phyloP scores from a whole-genome alignment of 2,329 filamentous ascomycete genomes.

The Fusarium sororula region DNA sequence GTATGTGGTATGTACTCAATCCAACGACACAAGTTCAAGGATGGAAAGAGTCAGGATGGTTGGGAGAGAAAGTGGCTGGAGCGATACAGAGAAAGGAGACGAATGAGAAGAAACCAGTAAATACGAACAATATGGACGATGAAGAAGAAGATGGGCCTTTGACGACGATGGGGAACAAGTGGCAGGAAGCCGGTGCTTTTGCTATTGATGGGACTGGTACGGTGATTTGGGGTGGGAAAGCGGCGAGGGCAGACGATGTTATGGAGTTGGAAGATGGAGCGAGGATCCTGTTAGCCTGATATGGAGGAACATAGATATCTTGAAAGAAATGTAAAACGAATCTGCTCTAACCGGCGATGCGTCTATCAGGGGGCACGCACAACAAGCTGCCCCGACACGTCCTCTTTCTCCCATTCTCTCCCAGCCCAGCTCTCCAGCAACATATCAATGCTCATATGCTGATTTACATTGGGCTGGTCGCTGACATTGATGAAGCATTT shows the following conservation, averaged over 20 bases:
- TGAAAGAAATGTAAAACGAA: not conserved
- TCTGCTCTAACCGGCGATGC: not conserved
- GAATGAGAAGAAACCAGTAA: conserved; percentile 24
- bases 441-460: not conserved
- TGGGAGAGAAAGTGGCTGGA: conserved; percentile 60
- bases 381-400: not conserved
- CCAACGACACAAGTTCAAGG: conserved; percentile 61
- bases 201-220: conserved; percentile 60
- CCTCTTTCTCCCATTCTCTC: not conserved
- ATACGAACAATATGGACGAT: not conserved
- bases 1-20: conserved; percentile 63
- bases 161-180: conserved; percentile 64
- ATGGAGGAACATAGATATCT: not conserved
- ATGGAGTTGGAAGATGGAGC: conserved; percentile 63
- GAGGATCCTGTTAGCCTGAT: conserved; percentile 46
- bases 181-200: conserved; percentile 64
- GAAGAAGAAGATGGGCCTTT: conserved; percentile 49
- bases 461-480: not conserved
- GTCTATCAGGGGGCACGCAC: no score
- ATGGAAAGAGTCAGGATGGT: conserved; percentile 65
- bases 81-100: conserved; percentile 53
- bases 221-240: conserved; percentile 61
- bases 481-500: not conserved
- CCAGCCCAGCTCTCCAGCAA: not conserved
- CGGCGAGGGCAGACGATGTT: conserved; percentile 58